Base-by-base conservation (phyloP, 495 filamentous ascomycete genomes). In the Penicillium paradoxum region DNA sequence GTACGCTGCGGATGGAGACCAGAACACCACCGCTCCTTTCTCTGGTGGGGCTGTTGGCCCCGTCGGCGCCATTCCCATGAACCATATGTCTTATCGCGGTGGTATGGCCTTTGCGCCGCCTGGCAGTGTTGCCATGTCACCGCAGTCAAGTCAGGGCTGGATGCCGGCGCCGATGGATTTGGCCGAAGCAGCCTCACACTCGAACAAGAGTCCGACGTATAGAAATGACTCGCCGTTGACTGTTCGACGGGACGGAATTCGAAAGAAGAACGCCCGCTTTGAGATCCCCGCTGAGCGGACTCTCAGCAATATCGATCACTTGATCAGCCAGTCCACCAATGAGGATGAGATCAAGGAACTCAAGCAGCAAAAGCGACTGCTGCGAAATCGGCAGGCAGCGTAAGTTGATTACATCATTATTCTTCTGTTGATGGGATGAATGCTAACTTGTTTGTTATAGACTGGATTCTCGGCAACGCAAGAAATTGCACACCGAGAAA, bases 201-300 rank as follows among this genome's bases (percentile, higher is more conserved):
- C 83, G 5, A 92, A 87, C 73, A 82, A 89, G 60, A 92, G 85
- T 65, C 89, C 90, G 5, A 70, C 79, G 46, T 89, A 86, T 66
- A 81, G 88, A 47, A 86, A 90, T 38, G 87, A 87, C 71, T 89
- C 90, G 51, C 87, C 92, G 37, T 77, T 91, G 66, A 74, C 70
- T 45, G 54, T 79, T 42, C 81, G 91, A 58, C 84, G 91, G 58
- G 92, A 95, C 64, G 93, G 93, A 43, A 95, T 97, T 72, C 84
- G 95, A 58, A 99, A 99, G 85, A 97, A 97, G 86, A 99, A 99
- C 62, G 92, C 92, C 59, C 86, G 95, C 41, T 96, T 99, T 71
- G 93, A 97, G 65, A 97, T 99, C 55, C 93, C 93, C 4, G 84
- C 88, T 10, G 95, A 96, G 73, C 82, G 91, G 38, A 97, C 88